Evolutionary conservation across 192 early-diverging fungal species (phyloP), one percentile per base, ranked within the genome.

Genomic region (Coemansia umbellata): DNA sequence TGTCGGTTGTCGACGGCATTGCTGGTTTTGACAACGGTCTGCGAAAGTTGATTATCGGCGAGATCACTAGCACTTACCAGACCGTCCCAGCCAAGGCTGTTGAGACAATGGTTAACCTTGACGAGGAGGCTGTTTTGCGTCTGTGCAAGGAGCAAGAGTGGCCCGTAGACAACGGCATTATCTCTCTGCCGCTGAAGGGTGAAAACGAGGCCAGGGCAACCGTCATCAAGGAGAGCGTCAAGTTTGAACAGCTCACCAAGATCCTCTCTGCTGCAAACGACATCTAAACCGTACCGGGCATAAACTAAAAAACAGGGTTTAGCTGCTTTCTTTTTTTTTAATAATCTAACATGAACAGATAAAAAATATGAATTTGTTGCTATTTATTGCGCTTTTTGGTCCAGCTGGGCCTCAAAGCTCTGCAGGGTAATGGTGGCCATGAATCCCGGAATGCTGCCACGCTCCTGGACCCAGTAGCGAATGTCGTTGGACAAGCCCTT

Each of bases 151-250:
- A 80, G 22, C 74, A 73, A 18, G 81, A 78, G 27, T 94, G 92
- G 92, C 62, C 64, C 14, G 63, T 78, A n/a, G 79, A 78, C 43
- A 65, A 80, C 18, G 75, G 78, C 18, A 58, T 90, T 17, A 82
- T 91, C 5, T 56, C 79, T 31, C 83, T 94, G 57, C 92, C 92
- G 9, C 66, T 85, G 22, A 88, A 87, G 67, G 82, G 81, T 59
- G 87, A 90, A 64, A 96, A 93, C 66, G 81, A 90, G 63, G 86
- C 86, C 47, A 90, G 89, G 82, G 83, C 87, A 8, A 84, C 83
- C 5, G 85, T 94, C 23, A 87, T 93, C 47, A 85, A 81, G 67
- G 94, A 97, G 63, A 88, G 79, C 63, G 85, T 97, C 66, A 87
- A 85, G 63, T 94, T 94, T 79, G 91, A 63, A 50, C 78, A 79